These are phyloP conservation scores for Ciborinia camelliae DNA, from an alignment of 2,329 filamentous ascomycete genomes.

Conservation along the genomic window DNA sequence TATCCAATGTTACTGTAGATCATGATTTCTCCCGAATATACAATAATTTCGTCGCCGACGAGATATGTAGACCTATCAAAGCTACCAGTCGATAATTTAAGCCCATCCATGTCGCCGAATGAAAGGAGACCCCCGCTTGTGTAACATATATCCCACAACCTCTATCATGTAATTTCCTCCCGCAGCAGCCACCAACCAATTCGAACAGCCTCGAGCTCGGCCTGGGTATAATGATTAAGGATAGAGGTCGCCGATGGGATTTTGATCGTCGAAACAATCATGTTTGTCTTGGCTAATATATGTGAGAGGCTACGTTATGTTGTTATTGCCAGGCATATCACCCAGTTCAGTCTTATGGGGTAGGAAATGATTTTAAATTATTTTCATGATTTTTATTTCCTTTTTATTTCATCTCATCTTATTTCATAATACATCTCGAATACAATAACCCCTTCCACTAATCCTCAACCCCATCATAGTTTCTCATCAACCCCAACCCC, in stretches of 20 bases:
- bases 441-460: background rate
- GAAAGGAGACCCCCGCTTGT: background rate
- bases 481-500: background rate
- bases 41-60: too few relatives aligned
- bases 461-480: background rate
- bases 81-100: background rate
- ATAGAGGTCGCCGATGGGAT: background rate
- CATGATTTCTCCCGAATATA: too few relatives aligned
- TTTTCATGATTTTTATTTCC: background rate
- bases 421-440: constrained; percentile 1
- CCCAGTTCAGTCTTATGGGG: background rate
- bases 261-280: background rate
- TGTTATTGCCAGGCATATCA: background rate
- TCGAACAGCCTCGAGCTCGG: too few relatives aligned
- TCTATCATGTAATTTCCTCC: background rate
- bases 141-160: background rate
- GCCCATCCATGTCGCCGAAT: too few relatives aligned
- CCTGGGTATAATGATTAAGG: too few relatives aligned
- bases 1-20: too few relatives aligned
- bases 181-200: background rate
- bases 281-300: background rate
- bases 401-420: background rate
- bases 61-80: too few relatives aligned
- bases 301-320: background rate
- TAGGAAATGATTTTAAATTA: background rate